These are phyloP conservation scores for Phanerochaete carnosa DNA, from an alignment of 768 basidiomycete species.

Conservation along the genomic window DNA sequence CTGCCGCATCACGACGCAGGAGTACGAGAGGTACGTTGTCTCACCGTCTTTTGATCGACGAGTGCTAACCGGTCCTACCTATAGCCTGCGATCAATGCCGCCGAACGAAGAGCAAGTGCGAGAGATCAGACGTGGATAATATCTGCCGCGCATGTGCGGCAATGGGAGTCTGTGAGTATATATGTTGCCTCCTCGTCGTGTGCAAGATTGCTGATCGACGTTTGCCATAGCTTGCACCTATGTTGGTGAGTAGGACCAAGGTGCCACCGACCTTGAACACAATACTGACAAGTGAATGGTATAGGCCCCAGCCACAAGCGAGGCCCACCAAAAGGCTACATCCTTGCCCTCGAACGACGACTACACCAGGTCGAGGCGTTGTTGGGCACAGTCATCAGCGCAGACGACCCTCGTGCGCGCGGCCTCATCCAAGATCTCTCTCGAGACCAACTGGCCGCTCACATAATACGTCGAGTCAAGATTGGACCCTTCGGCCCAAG, in stretches of 20 bases:
- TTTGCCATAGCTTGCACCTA: constrained; percentile 24
- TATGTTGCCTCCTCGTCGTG: neutral
- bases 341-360: constrained; percentile 39
- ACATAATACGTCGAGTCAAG: constrained; percentile 36
- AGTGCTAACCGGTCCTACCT: neutral
- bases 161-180: constrained; percentile 22
- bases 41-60: neutral
- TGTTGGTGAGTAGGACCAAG: constrained; percentile 12
- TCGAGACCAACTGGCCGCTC: constrained; percentile 33
- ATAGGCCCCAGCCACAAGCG: constrained; percentile 26
- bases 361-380: constrained; percentile 43
- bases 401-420: constrained; percentile 37
- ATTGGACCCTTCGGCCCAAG: constrained; percentile 33
- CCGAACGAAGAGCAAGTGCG: constrained; percentile 36
- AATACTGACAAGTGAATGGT: neutral
- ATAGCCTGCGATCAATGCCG: constrained; percentile 37
- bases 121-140: constrained; percentile 20
- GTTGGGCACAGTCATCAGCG: constrained; percentile 37
- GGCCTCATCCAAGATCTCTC: constrained; percentile 32
- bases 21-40: constrained; percentile 23
- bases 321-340: constrained; percentile 40
- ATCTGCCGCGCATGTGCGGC: constrained; percentile 29
- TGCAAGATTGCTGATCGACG: neutral
- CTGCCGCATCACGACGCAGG: constrained; percentile 14
- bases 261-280: neutral